phyloP scores from a whole-genome alignment of 1,284 basidiomycete genomes.

The Salmacisia buchloeana region DNA sequence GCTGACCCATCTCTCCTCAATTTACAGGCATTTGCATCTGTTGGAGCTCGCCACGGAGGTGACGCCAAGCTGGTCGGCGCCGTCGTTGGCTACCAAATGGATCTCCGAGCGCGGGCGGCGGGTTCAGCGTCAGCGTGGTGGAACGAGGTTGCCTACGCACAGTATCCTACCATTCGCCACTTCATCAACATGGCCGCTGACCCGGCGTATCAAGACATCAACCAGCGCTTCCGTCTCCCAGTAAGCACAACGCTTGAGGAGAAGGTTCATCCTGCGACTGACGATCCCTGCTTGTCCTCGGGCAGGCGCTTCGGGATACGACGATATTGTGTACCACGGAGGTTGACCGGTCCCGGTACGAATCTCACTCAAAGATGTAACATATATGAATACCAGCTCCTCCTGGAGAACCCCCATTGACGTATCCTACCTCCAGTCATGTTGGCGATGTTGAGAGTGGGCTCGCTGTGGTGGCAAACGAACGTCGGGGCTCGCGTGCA shows the following conservation, averaged over 20 bases:
- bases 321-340: conserved; percentile 5
- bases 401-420: no score
- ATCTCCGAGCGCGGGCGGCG: conserved; percentile 13
- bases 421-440: no score
- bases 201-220: conserved; percentile 28
- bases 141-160: conserved; percentile 27
- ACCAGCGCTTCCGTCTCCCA: conserved; percentile 13
- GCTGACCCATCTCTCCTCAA: background rate
- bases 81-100: conserved; percentile 12
- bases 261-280: background rate
- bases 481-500: no score
- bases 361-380: no score
- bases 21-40: conserved; percentile 17
- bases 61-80: conserved; percentile 30
- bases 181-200: conserved; percentile 33
- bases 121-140: conserved; percentile 21
- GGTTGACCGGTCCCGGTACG: background rate
- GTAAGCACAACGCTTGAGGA: background rate
- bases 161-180: conserved; percentile 31
- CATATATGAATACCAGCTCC: no score
- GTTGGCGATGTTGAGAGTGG: no score
- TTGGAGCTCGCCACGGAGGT: conserved; percentile 24
- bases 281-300: background rate
- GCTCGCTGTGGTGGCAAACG: no score
- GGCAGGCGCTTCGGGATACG: background rate